Conservation (phyloP, 352 stramenopile species). For the Blastocystis sp. region DNA sequence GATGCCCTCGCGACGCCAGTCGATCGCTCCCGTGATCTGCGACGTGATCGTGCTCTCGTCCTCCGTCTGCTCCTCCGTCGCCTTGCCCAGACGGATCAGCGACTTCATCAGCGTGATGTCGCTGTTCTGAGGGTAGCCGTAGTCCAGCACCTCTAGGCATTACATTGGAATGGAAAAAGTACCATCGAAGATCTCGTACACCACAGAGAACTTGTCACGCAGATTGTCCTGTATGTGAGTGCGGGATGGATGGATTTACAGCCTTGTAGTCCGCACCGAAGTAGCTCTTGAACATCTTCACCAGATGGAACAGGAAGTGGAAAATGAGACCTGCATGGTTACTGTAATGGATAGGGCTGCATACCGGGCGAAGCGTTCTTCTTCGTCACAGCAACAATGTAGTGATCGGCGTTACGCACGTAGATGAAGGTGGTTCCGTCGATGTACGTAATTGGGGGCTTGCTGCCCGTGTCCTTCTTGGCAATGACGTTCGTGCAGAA, state of each 20-base stretch:
- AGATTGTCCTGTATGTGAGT: slow-evolving; percentile 92
- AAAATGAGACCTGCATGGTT: no score
- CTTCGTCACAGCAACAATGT: slow-evolving; percentile 87
- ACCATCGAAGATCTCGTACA: slow-evolving; percentile 92
- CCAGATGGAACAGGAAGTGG: slow-evolving; percentile 59
- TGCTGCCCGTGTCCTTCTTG: slow-evolving; percentile 84
- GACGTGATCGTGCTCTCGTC: slow-evolving; percentile 77
- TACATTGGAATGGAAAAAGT: neutral
- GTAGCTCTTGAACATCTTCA: slow-evolving; percentile 59
- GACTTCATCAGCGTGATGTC: slow-evolving; percentile 89
- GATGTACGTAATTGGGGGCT: slow-evolving; percentile 83
- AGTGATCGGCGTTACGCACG: slow-evolving; percentile 88
- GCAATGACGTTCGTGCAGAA: slow-evolving; percentile 81
- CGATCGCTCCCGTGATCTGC: neutral
- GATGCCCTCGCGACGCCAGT: slow-evolving; percentile 79
- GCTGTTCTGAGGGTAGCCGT: slow-evolving; percentile 94
- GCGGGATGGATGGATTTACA: no score
- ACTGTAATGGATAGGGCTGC: no score
- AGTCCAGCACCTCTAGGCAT: slow-evolving; percentile 88
- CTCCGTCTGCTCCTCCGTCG: slow-evolving; percentile 65
- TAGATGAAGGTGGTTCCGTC: slow-evolving; percentile 93
- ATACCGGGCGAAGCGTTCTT: slow-evolving; percentile 85
- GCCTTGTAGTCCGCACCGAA: slow-evolving; percentile 56
- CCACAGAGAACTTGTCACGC: slow-evolving; percentile 92
- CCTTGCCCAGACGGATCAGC: slow-evolving; percentile 62